These are phyloP conservation scores for Syncephalastrum monosporum DNA, from an alignment of 371 early-diverging fungal species.

Conservation along the genomic window DNA sequence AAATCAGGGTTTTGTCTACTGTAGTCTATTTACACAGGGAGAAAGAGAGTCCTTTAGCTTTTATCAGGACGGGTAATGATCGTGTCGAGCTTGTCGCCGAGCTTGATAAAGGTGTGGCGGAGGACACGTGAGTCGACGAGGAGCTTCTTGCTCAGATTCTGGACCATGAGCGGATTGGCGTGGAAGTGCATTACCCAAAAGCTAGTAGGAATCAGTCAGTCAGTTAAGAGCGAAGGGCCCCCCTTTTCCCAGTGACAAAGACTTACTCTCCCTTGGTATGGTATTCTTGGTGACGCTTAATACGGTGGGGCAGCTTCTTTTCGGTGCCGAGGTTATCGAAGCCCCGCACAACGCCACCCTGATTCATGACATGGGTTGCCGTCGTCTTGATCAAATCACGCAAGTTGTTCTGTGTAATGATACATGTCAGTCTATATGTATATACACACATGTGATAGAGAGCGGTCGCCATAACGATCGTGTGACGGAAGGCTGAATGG, in stretches of 20 bases:
- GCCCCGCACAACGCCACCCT: conserved; percentile 77
- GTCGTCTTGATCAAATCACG: conserved; percentile 67
- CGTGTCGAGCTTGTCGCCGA: conserved; percentile 67
- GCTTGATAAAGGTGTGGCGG: conserved; percentile 73
- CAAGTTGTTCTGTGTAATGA: conserved; percentile 46
- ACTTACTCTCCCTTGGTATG: conserved; percentile 65
- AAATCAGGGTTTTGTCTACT: not conserved
- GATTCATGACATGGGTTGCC: conserved; percentile 68
- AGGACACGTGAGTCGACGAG: conserved; percentile 74
- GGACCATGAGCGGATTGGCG: conserved; percentile 63
- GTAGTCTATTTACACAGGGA: too few species aligned
- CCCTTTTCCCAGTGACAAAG: not conserved
- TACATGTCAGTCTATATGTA: not conserved
- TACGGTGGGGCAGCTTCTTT: conserved; percentile 61
- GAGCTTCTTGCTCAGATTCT: conserved; percentile 61
- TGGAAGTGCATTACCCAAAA: conserved; percentile 84
- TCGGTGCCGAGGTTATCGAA: conserved; percentile 66
- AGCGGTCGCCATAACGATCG: not conserved
- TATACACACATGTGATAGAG: too few species aligned
- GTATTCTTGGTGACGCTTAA: conserved; percentile 68
- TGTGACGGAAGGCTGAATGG: not conserved
- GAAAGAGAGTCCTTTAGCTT: conserved; percentile 25
- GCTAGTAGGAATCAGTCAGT: conserved; percentile 24
- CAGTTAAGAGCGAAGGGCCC: not conserved
- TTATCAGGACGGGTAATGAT: conserved; percentile 61